A percentile compares a stretch with the other conserved stretches of the same genome.
phyloP scores from a whole-genome alignment of 2,329 filamentous ascomycete genomes.

The Calonectria honghensis region DNA sequence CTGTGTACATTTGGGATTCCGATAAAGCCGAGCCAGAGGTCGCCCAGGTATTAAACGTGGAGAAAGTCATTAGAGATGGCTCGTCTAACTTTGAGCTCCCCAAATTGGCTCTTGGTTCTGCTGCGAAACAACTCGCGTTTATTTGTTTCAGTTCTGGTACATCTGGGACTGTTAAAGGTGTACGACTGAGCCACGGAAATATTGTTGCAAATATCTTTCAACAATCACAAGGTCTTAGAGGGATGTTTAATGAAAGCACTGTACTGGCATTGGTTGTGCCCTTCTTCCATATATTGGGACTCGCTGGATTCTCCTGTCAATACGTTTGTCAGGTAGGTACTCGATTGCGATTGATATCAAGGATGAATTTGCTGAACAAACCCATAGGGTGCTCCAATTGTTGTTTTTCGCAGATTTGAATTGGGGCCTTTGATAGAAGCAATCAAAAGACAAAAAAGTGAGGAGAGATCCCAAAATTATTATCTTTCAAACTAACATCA shows the following conservation, averaged over 20 bases:
- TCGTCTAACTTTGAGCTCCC: neutral
- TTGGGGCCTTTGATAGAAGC: constrained; percentile 25
- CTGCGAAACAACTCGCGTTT: constrained; percentile 15
- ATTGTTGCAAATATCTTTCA: constrained; percentile 35
- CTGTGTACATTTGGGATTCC: constrained; percentile 25
- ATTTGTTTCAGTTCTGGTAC: constrained; percentile 36
- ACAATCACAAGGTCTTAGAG: constrained; percentile 29
- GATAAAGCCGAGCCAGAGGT: neutral
- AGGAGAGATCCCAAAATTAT: neutral
- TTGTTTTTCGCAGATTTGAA: constrained; percentile 25
- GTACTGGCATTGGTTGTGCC: constrained; percentile 31
- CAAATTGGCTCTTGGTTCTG: neutral
- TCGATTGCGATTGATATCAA: no score
- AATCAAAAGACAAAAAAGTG: constrained; percentile 23
- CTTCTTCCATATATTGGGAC: constrained; percentile 29
- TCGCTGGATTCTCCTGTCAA: constrained; percentile 33
- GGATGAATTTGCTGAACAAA: neutral
- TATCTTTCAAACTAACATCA: neutral
- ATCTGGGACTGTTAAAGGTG: constrained; percentile 31
- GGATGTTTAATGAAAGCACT: constrained; percentile 23
- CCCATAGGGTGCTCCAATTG: constrained; percentile 24
- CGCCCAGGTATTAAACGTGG: neutral
- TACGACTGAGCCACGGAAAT: constrained; percentile 26
- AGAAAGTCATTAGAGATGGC: constrained; percentile 23
- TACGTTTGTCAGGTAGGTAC: constrained; percentile 27